Evolutionary conservation across 2,329 filamentous ascomycete genomes (phyloP), one percentile per base, ranked within the genome.

Genomic region (Lojkania enalia): DNA sequence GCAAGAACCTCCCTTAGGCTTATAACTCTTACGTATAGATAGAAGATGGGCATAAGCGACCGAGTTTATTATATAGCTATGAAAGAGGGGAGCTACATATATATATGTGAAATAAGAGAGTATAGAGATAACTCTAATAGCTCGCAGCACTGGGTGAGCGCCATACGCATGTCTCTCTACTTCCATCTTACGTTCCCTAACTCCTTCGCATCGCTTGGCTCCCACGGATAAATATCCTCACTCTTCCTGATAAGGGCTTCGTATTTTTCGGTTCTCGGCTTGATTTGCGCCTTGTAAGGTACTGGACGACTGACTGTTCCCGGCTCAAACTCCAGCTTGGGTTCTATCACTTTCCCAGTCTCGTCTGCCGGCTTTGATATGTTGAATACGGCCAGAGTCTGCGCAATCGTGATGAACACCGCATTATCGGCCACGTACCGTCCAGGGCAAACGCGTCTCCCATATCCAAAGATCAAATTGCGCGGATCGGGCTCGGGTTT

Each of bases 311-410:
- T 68, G 14, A 73, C 51, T 7, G 69, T 42, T 11, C 71, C 71
- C 2, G 63, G 49, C 46, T 63, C 54, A 31, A 74, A 74, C 20
- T 66, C 57, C 0, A 71, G 30, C 15, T 61, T 54, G 0, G 68
- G 60, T 15, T 69, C 71, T 0, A 75, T 55, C 7, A 66, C 23
- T n/a, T 27, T 27, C 7, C 23, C 23, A 27, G 7, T 27, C 7
- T 27, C 23, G 23, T 68, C 64, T 5, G 71, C 43, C 0, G 52
- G 48, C 42, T 74, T 74, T 7, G 45, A 46, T 12, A 80, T 63
- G 3, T 69, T 57, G 38, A 82, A 81, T 0, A 72, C 72, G 0
- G 79, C 69, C 1, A 83, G 60, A 0, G 68, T 59, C 20, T 75
- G 74, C 0, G 69, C 74, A 15, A 75, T 66, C 12, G 54, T 71